Conservation (phyloP, 2,329 filamentous ascomycete genomes). For the Colletotrichum falcatum region DNA sequence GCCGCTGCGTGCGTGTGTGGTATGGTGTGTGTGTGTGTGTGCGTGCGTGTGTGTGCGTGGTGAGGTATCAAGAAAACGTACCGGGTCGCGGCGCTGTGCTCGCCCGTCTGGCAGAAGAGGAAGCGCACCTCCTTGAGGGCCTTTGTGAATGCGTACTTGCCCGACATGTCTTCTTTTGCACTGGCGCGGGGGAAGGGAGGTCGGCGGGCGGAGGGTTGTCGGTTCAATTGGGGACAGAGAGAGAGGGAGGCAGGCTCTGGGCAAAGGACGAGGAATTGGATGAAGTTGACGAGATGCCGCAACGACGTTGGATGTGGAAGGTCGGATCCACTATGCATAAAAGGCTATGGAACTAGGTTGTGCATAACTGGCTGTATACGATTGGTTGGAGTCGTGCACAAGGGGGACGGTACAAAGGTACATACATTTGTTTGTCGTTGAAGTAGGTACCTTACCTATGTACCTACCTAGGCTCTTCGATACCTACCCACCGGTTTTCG, state of each 20-base stretch:
- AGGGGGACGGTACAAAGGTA: background rate
- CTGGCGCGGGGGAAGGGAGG: slow-evolving; percentile 20
- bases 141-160: slow-evolving; percentile 92
- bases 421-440: too few species aligned
- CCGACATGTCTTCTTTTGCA: slow-evolving; percentile 73
- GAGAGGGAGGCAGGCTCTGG: slow-evolving; percentile 34
- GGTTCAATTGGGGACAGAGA: slow-evolving; percentile 18
- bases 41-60: background rate
- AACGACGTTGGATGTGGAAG: slow-evolving; percentile 1
- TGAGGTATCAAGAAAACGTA: slow-evolving; percentile 57
- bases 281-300: slow-evolving; percentile 36
- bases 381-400: slow-evolving; percentile 8
- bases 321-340: slow-evolving; percentile 21
- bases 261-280: slow-evolving; percentile 29
- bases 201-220: background rate
- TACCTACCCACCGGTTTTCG: background rate
- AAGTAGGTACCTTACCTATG: too few species aligned
- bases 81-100: slow-evolving; percentile 91
- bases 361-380: background rate
- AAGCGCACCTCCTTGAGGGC: slow-evolving; percentile 95
- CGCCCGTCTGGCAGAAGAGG: slow-evolving; percentile 94
- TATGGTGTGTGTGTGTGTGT: too few species aligned
- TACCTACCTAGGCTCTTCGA: too few species aligned
- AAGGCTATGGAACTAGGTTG: background rate
- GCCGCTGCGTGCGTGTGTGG: too few species aligned